Base-by-base conservation (phyloP, 495 filamentous ascomycete genomes). In the Neurospora africana region DNA sequence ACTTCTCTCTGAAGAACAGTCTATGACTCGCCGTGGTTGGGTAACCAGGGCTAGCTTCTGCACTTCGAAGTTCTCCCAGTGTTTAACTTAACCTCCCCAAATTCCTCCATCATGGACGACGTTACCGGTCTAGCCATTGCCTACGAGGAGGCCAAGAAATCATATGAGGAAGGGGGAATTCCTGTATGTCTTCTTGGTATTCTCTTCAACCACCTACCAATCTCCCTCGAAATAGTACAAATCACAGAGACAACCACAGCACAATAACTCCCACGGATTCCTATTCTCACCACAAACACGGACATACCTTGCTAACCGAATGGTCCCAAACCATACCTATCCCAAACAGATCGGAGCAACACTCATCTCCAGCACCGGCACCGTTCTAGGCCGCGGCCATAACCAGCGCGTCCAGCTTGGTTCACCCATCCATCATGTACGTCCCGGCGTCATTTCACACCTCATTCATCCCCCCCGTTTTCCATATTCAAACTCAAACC, bases 351-450 rank as follows among this genome's bases (percentile, higher is more conserved):
- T 58, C 70, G 93, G 93, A 30, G 93, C 93, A 36, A 89, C 87
- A 30, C 84, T 96, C 43, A 86, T 94, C 6, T 86, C 88, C 58
- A 86, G 85, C 44, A 87, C 91, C 69, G 93, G 93, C 38, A 87
- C 85, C 71, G 89, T 95, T 44, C 85, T 95, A 3, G 92, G 91
- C n/a, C 87, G 87, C 40, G 92, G 92, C 9, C 93, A 92, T 77
- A 95, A 95, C 75, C 90, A 92, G 90, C 83, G 92, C 41, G 86
- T 93, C 53, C 92, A 96, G 79, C 91, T 91, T 41, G 87, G 86
- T 21, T 92, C 90, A 72, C 84, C 91, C 17, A 92, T 91, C 38
- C 85, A 92, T 71, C 91, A 94, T 84, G 92, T 95, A 40, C 39
- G 39, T 40, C 39, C 39, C 15, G 36, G 36, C 36, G 39, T 40